A percentile compares a stretch with the other conserved stretches of the same genome.
Conservation (phyloP, 108 stramenopile genomes). For the Skeletonema menzelii region DNA sequence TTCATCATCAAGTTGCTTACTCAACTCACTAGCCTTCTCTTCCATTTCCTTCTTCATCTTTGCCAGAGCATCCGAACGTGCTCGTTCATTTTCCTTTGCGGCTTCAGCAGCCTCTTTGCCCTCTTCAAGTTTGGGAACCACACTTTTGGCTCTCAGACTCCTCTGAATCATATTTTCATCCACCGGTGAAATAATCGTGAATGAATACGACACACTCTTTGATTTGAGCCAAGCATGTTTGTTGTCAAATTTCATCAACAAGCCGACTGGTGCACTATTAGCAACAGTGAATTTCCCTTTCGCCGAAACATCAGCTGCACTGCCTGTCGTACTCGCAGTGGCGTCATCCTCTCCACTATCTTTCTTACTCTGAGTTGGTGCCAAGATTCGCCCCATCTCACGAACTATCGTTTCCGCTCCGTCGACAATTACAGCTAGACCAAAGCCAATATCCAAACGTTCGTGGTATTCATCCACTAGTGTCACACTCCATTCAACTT, state of each 20-base stretch:
- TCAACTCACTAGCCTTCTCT: constrained; percentile 15
- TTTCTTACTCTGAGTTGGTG: constrained; percentile 1
- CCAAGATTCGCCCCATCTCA: constrained; percentile 36
- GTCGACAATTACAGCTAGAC: constrained; percentile 35
- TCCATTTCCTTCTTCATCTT: constrained; percentile 30
- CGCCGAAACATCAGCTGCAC: constrained; percentile 4
- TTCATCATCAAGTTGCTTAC: constrained; percentile 11
- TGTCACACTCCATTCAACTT: constrained; percentile 37
- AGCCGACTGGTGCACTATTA: constrained; percentile 31
- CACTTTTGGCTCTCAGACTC: constrained; percentile 30
- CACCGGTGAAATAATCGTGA: constrained; percentile 27
- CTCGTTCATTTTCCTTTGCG: constrained; percentile 3
- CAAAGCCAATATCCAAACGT: constrained; percentile 34
- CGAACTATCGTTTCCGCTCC: constrained; percentile 32
- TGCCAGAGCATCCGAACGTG: constrained; percentile 17
- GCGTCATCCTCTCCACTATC: constrained; percentile 14
- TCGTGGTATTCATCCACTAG: constrained; percentile 34
- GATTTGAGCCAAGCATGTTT: constrained; percentile 35
- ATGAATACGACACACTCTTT: constrained; percentile 31
- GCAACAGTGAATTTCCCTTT: constrained; percentile 47
- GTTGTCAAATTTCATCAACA: constrained; percentile 40
- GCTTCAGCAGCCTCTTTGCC: constrained; percentile 12
- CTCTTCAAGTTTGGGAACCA: constrained; percentile 18
- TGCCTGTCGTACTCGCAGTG: neutral
- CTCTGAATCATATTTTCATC: constrained; percentile 38